Evolutionary conservation across 495 filamentous ascomycete genomes (phyloP), one percentile per base, ranked within the genome.

Genomic region (Lepraria neglecta): DNA sequence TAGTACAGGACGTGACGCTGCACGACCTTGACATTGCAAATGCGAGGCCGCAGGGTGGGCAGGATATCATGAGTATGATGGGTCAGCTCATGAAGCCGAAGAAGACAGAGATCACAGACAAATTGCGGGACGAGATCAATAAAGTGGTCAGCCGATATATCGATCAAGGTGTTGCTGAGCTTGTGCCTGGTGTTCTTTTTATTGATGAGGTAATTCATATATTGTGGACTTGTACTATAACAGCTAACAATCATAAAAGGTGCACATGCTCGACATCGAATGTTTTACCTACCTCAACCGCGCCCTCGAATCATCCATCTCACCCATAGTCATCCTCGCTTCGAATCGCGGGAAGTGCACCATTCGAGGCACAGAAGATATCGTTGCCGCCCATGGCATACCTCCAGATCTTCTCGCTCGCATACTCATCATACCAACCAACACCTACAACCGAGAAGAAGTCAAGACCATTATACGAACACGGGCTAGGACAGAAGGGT

Each of bases 51-150:
- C 80, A 96, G 78, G 92, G 94, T 38, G 94, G 94, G 59, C 94
- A 98, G 76, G 94, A 98, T 72, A 92, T 98, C 60, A 96, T 98
- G 92, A 95, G 89, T 73, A 97, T 98, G 94, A 96, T 98, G 91
- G 92, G 92, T 63, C 92, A 97, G 71, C 77, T 98, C 64, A 96
- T 95, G 88, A 97, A 96, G 80, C 94, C 94, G 61, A 94, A 95
- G 79, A 96, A 95, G 82, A 97, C 92, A 12, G 92, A 97, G 71
- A 96, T 97, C 65, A 97, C 92, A 40, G 92, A 97, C 70, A 97
- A 98, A 77, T 76, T 98, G 69, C 84, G 94, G 54, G 78, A 82
- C 57, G 94, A 98, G 77, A 97, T 98, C 77, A 95, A 98, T 82
- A 97, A 96, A 77, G 92, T 97, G 6, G 94, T 98, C 59, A 95